Conservation (phyloP, 345 rosid species). For the Erodium maritimum region DNA sequence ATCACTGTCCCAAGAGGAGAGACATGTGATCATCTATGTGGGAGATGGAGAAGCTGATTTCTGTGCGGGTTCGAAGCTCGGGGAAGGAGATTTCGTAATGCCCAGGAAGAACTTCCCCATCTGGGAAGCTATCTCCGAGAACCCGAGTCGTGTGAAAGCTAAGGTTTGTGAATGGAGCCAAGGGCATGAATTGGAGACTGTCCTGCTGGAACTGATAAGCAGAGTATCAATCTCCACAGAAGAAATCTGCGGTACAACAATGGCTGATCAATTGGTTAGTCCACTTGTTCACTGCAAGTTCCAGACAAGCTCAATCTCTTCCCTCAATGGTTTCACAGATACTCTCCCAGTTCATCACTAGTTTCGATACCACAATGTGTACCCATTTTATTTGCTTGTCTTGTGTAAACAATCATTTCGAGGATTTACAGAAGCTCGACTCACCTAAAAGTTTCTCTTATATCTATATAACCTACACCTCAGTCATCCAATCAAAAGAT, state of each 20-base stretch:
- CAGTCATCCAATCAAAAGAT: too few species aligned
- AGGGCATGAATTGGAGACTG: conserved; percentile 9
- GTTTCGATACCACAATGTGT: background rate
- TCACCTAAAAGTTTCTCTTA: too few species aligned
- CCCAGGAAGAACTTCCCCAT: conserved; percentile 18
- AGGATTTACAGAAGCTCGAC: conserved; percentile 28
- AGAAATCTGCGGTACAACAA: too few species aligned
- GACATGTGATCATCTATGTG: conserved; percentile 6
- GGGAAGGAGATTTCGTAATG: conserved; percentile 11
- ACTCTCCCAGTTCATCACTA: conserved; percentile 5
- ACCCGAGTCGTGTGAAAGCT: conserved; percentile 11
- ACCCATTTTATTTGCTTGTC: conserved; percentile 8
- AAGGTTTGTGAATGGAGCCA: conserved; percentile 14
- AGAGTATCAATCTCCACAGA: too few species aligned
- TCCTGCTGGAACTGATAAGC: background rate
- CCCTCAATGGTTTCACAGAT: background rate
- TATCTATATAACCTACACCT: too few species aligned
- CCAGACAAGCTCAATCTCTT: conserved; percentile 1
- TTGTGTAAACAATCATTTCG: conserved; percentile 13
- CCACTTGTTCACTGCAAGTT: too few species aligned
- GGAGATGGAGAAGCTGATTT: conserved; percentile 15
- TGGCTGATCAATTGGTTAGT: too few species aligned
- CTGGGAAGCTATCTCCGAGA: conserved; percentile 10
- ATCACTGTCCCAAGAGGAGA: conserved; percentile 3
- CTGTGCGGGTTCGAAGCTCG: conserved; percentile 15